A percentile compares a stretch with the other conserved stretches of the same genome.
phyloP scores from a whole-genome alignment of 257 asterid genomes.

The Solanum etuberosum region DNA sequence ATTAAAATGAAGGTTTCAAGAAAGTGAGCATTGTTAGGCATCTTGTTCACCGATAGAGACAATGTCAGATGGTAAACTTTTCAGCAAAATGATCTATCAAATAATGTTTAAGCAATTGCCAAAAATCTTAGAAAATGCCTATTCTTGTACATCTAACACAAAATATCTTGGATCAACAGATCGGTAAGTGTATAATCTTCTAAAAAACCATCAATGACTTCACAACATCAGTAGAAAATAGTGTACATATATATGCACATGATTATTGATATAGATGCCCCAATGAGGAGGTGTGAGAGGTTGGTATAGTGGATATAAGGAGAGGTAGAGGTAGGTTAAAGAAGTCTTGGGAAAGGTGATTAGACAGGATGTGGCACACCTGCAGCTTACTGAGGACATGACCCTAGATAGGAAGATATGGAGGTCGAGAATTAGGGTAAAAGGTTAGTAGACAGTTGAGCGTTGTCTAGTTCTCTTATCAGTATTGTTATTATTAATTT shows the following conservation, averaged over 20 bases:
- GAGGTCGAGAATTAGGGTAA: not conserved
- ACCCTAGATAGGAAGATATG: not conserved
- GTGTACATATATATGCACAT: not conserved
- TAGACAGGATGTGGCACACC: not conserved
- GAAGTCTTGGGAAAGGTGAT: not conserved
- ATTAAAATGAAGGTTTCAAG: not conserved
- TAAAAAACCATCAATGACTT: not conserved
- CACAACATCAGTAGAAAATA: not conserved
- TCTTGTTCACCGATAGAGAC: not conserved
- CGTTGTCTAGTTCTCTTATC: not conserved
- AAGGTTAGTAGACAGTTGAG: not conserved
- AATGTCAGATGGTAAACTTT: not conserved
- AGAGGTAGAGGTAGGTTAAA: not conserved
- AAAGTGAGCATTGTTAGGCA: not conserved
- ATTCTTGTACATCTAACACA: not conserved
- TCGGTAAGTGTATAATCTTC: not conserved
- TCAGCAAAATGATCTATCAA: not conserved
- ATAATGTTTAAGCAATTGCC: not conserved
- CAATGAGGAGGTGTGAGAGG: not conserved
- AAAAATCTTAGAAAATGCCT: not conserved
- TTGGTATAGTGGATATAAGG: not conserved
- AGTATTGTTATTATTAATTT: not conserved
- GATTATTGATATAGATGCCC: not conserved
- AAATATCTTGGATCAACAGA: not conserved
- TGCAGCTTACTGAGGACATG: not conserved